Evolutionary conservation across 202 grass and related monocot genomes (phyloP), one percentile per base, ranked within the genome.

Genomic region (Elaeis oleifera): DNA sequence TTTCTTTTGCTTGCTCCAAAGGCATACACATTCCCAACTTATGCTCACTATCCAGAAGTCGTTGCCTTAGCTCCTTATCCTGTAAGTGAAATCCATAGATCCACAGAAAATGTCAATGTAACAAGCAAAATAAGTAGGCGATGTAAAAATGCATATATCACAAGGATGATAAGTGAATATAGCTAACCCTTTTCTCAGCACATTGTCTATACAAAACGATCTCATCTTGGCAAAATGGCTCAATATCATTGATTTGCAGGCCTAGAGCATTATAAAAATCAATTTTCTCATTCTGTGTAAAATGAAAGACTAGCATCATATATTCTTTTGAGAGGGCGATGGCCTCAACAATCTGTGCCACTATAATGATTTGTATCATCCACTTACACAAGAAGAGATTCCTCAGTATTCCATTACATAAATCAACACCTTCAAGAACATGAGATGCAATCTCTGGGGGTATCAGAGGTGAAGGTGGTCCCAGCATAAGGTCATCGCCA

Each of bases 221-320:
- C 75, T 89, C 92, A 53, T 97, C 92, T 76, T 89, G 88, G 48
- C 92, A 97, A 83, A 97, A 89, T 77, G 92, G 92, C 25, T 97
- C 84, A 5, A 92, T 89, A 51, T 97, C 88, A 80, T 92, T 92
- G 76, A 97, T 92, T 74, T 97, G 88, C 27, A 97, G 56, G 65
- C 88, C 88, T 89, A 57, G 58, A 74, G 16, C 50, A 79, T 20
- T 79, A 6, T 73, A 50, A 71, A 25, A 69, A 1, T 6, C 32
- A 54, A 72, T 54, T 25, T 23, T 39, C 18, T 71, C 57, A 49
- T 13, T 11, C 11, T 17, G 23, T 19, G 5, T 50, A 19, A 18
- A 26, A 59, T 70, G 16, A 25, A 58, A 48, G 15, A 14, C 16
- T n/a, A 51, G 5, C 5, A 31, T 31, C 5, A 31, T 31, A 31